These are phyloP conservation scores for Magnolia changhungtana DNA, from an alignment of 164 flowering plant genomes.

Conservation along the genomic window DNA sequence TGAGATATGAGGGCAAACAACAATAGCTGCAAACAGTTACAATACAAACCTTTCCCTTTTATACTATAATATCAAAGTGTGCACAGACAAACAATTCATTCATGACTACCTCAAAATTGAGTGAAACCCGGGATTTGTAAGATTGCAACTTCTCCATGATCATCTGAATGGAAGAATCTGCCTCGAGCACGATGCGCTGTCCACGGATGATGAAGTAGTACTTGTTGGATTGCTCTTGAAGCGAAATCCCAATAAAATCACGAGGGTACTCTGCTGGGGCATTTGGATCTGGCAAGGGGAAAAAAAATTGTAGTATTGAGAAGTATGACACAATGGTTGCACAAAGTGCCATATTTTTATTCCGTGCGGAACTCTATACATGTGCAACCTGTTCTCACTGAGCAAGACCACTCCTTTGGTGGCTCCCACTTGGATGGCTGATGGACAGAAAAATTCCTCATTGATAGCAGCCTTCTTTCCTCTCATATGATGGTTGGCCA, in stretches of 20 bases:
- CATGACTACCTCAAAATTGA: constrained; percentile 62
- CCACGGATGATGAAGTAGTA: constrained; percentile 59
- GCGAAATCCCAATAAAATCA: constrained; percentile 66
- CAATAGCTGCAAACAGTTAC: too few relatives aligned
- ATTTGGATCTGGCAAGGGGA: background rate
- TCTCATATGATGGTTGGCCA: too few relatives aligned
- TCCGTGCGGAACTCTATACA: background rate
- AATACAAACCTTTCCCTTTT: too few relatives aligned
- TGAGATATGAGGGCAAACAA: too few relatives aligned
- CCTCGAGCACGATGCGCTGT: constrained; percentile 62
- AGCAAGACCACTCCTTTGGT: too few relatives aligned
- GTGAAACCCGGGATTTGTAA: constrained; percentile 62
- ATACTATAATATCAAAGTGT: too few relatives aligned
- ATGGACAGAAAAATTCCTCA: too few relatives aligned
- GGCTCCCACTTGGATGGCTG: too few relatives aligned
- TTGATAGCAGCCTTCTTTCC: too few relatives aligned
- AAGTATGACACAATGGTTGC: background rate
- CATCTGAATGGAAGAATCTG: constrained; percentile 64
- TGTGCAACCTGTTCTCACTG: too few relatives aligned
- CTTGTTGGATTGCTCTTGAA: constrained; percentile 77
- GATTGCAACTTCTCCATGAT: constrained; percentile 92
- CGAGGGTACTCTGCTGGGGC: constrained; percentile 43
- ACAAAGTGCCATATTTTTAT: background rate
- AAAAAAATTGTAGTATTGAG: background rate
- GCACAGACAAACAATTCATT: too few relatives aligned